phyloP scores from a whole-genome alignment of 1,284 basidiomycete species.

The Singerocomus inundabilis region DNA sequence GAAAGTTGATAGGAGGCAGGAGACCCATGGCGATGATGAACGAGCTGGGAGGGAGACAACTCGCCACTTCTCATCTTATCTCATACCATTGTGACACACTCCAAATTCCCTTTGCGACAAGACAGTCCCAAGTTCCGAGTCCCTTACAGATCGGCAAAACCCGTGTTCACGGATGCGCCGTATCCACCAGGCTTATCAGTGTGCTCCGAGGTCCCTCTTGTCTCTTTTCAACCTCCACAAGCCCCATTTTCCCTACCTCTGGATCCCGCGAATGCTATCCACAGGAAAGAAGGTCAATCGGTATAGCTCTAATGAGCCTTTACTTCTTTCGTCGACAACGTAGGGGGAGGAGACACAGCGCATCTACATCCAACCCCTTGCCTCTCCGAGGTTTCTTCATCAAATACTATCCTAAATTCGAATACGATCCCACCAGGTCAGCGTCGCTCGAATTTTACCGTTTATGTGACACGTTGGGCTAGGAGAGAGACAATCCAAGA shows the following conservation, averaged over 20 bases:
- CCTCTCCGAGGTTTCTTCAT: slow-evolving; percentile 7
- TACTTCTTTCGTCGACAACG: not conserved
- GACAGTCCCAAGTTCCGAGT: no score
- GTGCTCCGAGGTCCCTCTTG: not conserved
- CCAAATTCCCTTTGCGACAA: no score
- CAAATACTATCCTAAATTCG: slow-evolving; percentile 2
- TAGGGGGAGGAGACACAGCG: not conserved
- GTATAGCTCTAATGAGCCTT: no score
- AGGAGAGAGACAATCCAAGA: not conserved
- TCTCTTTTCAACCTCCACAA: not conserved
- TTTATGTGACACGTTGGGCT: slow-evolving; percentile 11
- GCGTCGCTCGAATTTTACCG: slow-evolving; percentile 26
- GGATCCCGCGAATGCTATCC: not conserved
- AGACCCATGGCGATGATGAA: slow-evolving; percentile 51
- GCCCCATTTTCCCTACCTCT: no score
- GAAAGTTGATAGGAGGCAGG: slow-evolving; percentile 76
- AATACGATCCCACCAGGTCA: slow-evolving; percentile 13
- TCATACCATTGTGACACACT: not conserved
- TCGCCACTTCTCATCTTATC: not conserved
- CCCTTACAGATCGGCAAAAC: no score
- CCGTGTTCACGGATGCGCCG: no score
- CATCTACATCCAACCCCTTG: not conserved
- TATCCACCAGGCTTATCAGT: not conserved
- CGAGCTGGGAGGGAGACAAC: no score
- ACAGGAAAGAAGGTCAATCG: not conserved